Base-by-base conservation (phyloP, 176 grass and related monocot species). In the Zizania latifolia region DNA sequence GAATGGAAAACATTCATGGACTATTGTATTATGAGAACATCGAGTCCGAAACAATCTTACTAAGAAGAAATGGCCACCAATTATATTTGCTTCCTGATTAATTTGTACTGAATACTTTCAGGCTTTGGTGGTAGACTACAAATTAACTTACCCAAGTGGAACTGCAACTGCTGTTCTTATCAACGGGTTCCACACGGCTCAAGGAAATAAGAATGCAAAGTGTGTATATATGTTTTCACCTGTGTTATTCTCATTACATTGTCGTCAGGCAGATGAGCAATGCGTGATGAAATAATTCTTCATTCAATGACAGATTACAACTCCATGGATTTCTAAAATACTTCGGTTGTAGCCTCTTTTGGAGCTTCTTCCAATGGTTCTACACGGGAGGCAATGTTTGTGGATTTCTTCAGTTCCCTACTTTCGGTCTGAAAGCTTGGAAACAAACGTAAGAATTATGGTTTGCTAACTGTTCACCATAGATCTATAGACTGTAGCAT, bases 311-410 rank as follows among this genome's bases (percentile, higher is more conserved):
- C 78, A 97, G 94, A 69, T 89, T 67, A 37, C 94, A 93, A 73
- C 86, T 97, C 33, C 85, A n/a, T 71, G 90, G 90, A 33, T 97
- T 97, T 44, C 37, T 85, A 4, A 97, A 85, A 54, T 97, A 85
- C 68, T 97, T 97, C 15, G 75, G 83, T 15, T 19, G 89, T 8
- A 97, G 94, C 55, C 89, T 93, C 36, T 0, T 93, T 4, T 97
- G 93, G 90, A 97, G 93, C 21, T 89, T 93, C 72, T 97, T 97
- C 81, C 86, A 97, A 22, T 97, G 94, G 94, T 97, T 97, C 82
- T 97, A 83, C 72, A 89, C 94, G 0, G 94, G 94, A 0, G 90
- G 94, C 38, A 86, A 89, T 57, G 64, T 17, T 17, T 97, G 94
- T 51, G 94, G 94, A 39, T 97, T 97, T 80, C 66, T 92, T 55